These are phyloP conservation scores for Podila clonocystis DNA, from an alignment of 192 early-diverging fungal genomes.

Conservation along the genomic window DNA sequence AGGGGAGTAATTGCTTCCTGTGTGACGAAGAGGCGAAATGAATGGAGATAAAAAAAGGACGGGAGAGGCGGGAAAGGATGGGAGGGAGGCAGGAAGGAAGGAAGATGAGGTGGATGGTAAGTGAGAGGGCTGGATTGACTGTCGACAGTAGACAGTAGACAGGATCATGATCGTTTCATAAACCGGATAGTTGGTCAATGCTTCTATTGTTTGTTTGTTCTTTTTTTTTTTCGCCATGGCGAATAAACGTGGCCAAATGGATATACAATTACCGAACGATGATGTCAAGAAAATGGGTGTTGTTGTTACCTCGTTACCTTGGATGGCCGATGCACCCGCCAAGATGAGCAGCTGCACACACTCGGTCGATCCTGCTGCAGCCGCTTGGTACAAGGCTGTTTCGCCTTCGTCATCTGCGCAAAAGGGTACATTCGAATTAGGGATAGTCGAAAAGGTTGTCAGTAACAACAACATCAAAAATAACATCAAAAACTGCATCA, in stretches of 20 bases:
- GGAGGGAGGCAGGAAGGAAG: background rate
- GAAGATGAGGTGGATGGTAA: background rate
- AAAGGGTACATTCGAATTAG: background rate
- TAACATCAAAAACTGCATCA: too few species aligned
- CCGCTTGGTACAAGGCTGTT: slow-evolving; percentile 54
- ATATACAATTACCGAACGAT: too few species aligned
- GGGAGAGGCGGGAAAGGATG: background rate
- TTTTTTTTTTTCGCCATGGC: too few species aligned
- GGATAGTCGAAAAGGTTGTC: too few species aligned
- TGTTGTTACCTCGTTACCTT: slow-evolving; percentile 49
- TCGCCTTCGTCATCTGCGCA: slow-evolving; percentile 55
- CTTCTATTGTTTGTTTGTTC: background rate
- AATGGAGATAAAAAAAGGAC: background rate
- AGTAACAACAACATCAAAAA: too few species aligned
- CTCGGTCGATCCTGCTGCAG: slow-evolving; percentile 44
- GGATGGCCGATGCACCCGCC: slow-evolving; percentile 39
- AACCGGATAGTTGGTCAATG: background rate
- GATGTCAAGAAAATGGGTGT: too few species aligned
- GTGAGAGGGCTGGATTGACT: background rate
- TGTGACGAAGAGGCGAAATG: background rate
- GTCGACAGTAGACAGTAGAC: slow-evolving; percentile 1
- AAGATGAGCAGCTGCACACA: slow-evolving; percentile 49
- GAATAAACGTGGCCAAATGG: too few species aligned
- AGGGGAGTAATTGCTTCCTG: slow-evolving; percentile 67
- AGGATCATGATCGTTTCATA: background rate